Conservation (phyloP, 371 early-diverging fungal genomes). For the Saksenaea vasiformis region DNA sequence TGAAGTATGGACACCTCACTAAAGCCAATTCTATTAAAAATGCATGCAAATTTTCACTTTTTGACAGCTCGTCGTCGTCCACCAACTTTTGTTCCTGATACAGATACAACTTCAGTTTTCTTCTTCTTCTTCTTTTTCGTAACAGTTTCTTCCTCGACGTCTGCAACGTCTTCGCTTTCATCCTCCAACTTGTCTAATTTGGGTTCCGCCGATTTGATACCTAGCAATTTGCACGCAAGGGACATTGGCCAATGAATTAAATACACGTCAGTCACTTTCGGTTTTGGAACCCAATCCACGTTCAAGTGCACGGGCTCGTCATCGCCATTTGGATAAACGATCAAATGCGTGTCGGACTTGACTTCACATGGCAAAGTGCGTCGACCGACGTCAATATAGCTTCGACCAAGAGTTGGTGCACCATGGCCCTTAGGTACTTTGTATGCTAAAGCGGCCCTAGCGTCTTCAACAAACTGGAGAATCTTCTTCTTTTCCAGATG, state of each 20-base stretch:
- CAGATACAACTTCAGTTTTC: constrained; percentile 12
- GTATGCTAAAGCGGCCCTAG: constrained; percentile 32
- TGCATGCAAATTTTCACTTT: constrained; percentile 1
- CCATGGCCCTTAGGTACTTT: constrained; percentile 40
- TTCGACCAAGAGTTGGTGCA: constrained; percentile 47
- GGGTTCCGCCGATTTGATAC: constrained; percentile 3
- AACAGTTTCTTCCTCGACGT: not conserved
- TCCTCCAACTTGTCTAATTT: constrained; percentile 9
- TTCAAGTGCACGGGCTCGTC: constrained; percentile 40
- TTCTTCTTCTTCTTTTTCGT: constrained; percentile 5
- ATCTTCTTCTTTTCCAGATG: constrained; percentile 65
- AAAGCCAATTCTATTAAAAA: too few relatives aligned
- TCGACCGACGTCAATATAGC: constrained; percentile 35
- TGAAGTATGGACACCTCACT: too few relatives aligned
- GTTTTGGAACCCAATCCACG: constrained; percentile 34
- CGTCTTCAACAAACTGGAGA: constrained; percentile 39
- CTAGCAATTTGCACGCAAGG: constrained; percentile 20
- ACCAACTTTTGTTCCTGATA: constrained; percentile 39
- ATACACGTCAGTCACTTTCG: constrained; percentile 26
- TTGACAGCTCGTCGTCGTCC: constrained; percentile 43
- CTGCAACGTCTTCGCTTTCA: constrained; percentile 15
- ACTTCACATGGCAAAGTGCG: constrained; percentile 46
- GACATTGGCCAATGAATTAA: constrained; percentile 29
- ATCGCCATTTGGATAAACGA: constrained; percentile 37
- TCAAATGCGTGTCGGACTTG: constrained; percentile 38